phyloP scores from a whole-genome alignment of 2,329 filamentous ascomycete genomes.

The Coleophoma eucalyptorum region DNA sequence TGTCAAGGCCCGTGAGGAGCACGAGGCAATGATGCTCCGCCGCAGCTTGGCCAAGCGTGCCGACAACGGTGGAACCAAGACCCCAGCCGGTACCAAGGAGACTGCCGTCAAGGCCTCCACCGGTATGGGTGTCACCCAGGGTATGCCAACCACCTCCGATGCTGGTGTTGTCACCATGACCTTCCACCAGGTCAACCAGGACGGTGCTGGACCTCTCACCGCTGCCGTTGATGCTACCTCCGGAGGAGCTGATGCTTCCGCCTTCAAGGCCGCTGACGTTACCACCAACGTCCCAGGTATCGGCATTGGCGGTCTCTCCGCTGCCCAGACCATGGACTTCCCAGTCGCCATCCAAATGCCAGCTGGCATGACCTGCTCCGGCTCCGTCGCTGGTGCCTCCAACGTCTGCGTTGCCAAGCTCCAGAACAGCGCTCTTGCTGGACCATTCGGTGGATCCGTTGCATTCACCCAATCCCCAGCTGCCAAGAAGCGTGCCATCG shows the following conservation, averaged over 20 bases:
- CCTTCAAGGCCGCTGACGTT: constrained; percentile 57
- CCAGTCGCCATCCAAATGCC: constrained; percentile 63
- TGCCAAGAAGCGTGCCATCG: constrained; percentile 58
- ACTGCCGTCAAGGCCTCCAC: constrained; percentile 48
- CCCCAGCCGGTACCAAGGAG: constrained; percentile 42
- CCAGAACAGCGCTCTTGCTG: constrained; percentile 57
- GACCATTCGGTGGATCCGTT: constrained; percentile 63
- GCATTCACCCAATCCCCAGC: constrained; percentile 59
- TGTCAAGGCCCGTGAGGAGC: constrained; percentile 67
- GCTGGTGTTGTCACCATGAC: constrained; percentile 59
- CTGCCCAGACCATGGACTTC: constrained; percentile 59
- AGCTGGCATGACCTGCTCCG: constrained; percentile 62
- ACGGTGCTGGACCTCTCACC: constrained; percentile 61
- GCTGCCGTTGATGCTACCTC: constrained; percentile 60
- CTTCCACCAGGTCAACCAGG: constrained; percentile 69
- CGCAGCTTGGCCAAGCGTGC: constrained; percentile 26
- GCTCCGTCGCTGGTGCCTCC: constrained; percentile 49
- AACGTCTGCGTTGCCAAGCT: constrained; percentile 65
- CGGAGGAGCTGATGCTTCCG: constrained; percentile 54
- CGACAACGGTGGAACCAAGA: constrained; percentile 40
- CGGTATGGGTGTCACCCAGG: constrained; percentile 47
- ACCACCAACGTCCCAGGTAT: constrained; percentile 58
- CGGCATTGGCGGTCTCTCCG: constrained; percentile 52
- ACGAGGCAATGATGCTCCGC: constrained; percentile 57
- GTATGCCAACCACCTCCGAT: constrained; percentile 51